phyloP scores from a whole-genome alignment of 495 filamentous ascomycete species.

The Parmelia sp. region DNA sequence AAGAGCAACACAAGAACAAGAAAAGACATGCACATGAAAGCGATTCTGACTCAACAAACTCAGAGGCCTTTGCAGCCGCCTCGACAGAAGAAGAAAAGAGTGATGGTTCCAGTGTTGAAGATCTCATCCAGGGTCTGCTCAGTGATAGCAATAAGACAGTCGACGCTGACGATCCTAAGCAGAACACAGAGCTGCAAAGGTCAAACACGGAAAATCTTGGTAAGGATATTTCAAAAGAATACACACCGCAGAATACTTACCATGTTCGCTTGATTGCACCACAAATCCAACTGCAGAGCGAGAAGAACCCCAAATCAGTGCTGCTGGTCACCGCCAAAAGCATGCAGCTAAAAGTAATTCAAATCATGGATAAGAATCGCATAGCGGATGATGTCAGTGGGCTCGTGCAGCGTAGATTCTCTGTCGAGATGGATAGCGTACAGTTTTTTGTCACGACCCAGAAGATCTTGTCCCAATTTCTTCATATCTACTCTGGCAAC shows the following conservation, averaged over 20 bases:
- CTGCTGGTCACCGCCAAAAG: conserved; percentile 90
- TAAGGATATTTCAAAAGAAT: conserved; percentile 78
- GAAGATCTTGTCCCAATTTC: conserved; percentile 73
- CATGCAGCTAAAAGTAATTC: conserved; percentile 94
- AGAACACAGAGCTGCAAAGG: conserved; percentile 27
- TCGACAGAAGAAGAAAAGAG: conserved; percentile 44
- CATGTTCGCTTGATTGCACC: conserved; percentile 91
- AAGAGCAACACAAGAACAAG: conserved; percentile 68
- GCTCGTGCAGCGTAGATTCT: conserved; percentile 87
- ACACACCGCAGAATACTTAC: conserved; percentile 88
- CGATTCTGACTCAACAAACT: conserved; percentile 29
- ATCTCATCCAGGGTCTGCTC: conserved; percentile 81
- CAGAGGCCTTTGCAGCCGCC: conserved; percentile 36
- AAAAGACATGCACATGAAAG: conserved; percentile 47
- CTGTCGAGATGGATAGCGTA: conserved; percentile 88
- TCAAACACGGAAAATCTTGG: conserved; percentile 49
- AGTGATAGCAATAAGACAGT: conserved; percentile 80
- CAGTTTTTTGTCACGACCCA: conserved; percentile 96
- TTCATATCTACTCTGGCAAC: conserved; percentile 91
- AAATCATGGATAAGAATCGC: conserved; percentile 94
- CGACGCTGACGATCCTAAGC: conserved; percentile 56
- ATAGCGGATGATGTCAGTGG: conserved; percentile 89
- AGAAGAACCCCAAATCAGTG: conserved; percentile 91
- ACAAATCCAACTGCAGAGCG: conserved; percentile 95
- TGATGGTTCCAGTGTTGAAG: conserved; percentile 62